Conservation (phyloP, 129 eudicot genomes). For the Artemisia annua region DNA sequence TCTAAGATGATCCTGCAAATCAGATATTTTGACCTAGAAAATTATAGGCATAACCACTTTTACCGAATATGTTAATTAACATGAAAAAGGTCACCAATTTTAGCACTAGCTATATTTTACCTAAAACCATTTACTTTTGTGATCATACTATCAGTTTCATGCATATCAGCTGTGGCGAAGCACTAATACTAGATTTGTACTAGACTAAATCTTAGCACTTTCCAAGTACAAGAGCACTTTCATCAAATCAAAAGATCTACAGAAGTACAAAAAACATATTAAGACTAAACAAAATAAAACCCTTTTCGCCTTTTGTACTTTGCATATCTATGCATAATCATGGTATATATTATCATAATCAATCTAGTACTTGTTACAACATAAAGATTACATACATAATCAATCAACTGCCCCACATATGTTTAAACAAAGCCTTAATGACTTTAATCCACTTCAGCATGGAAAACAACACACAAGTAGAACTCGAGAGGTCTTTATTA, state of each 20-base stretch:
- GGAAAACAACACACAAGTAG: conserved; percentile 12
- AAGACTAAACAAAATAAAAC: not conserved
- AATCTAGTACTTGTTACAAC: conserved; percentile 25
- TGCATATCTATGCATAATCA: conserved; percentile 5
- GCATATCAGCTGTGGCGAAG: conserved; percentile 37
- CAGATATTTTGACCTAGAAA: not conserved
- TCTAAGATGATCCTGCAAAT: not conserved
- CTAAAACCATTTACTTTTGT: conserved; percentile 20
- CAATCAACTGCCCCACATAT: conserved; percentile 23
- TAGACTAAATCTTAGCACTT: conserved; percentile 4
- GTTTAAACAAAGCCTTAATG: conserved; percentile 18
- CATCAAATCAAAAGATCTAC: conserved; percentile 23
- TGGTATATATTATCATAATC: conserved; percentile 27
- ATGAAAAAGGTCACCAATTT: conserved; percentile 18
- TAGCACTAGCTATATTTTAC: conserved; percentile 19
- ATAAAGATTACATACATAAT: conserved; percentile 17
- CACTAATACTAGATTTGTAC: conserved; percentile 23
- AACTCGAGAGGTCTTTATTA: not conserved
- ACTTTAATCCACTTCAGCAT: conserved; percentile 18
- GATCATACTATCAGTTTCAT: conserved; percentile 23
- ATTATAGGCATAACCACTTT: not conserved
- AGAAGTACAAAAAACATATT: conserved; percentile 22
- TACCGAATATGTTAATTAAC: conserved; percentile 14
- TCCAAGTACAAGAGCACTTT: conserved; percentile 35
- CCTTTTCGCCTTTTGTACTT: conserved; percentile 33